Evolutionary conservation across 2,329 filamentous ascomycete species (phyloP), one percentile per base, ranked within the genome.

Genomic region (Neonectria sp.): DNA sequence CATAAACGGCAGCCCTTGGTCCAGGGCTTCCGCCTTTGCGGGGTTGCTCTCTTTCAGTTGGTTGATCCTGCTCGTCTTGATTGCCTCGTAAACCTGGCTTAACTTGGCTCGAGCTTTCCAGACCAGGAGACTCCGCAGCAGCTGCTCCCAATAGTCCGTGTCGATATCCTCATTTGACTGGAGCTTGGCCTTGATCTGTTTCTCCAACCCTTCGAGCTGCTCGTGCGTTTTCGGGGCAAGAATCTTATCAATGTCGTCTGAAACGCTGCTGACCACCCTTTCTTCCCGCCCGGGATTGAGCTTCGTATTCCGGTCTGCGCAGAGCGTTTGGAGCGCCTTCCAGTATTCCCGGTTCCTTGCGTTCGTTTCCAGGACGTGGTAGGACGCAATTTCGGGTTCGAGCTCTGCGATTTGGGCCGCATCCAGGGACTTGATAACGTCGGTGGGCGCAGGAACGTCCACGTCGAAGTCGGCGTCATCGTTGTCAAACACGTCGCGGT

Each of bases 81-180:
- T 93, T 13, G 89, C 89, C 71, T 93, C 90, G 71, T 92, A 95
- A 17, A 98, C 91, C 68, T 89, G 91, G 72, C 90, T 91, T 60
- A 99, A 83, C 79, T 92, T 94, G 2, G 95, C 94, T 79, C 93
- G 95, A 37, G 96, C 94, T 83, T 98, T 98, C 91, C 94, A 98
- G 1, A 97, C 90, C 7, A 93, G 86, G 69, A 99, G 84, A 77
- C 92, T 97, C 72, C 91, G 91, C 68, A 99, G 85, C 17, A 99
- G 86, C 78, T 97, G 94, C 78, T 97, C 94, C 96, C 96, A 99
- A 80, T 98, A 99, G 81, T 99, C 96, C 3, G 93, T 94, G 80
- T 99, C 96, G 72, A 99, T 95, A 45, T 93, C 91, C 77, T 98
- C 95, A 77, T 97, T 92, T 8, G 94, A 97, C 59, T 91, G 88